These are phyloP conservation scores for Albophoma yamanashiensis DNA, from an alignment of 2,329 filamentous ascomycete species.

Conservation along the genomic window DNA sequence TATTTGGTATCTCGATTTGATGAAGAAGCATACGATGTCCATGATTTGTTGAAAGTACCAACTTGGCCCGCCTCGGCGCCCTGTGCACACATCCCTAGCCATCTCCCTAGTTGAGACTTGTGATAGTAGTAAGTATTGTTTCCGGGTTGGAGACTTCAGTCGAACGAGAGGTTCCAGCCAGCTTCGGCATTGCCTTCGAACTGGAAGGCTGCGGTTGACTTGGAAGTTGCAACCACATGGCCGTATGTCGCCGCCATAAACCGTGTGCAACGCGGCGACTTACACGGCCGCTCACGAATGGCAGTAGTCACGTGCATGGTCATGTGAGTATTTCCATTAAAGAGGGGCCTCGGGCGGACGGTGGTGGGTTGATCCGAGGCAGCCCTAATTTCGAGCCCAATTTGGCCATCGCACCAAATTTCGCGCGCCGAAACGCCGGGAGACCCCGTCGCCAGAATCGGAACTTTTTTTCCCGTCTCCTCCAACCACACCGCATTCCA, in stretches of 20 bases:
- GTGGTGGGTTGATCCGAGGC: constrained; percentile 9
- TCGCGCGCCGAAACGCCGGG: constrained; percentile 5
- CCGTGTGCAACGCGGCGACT: too few species aligned
- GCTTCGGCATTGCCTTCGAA: too few species aligned
- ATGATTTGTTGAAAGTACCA: too few species aligned
- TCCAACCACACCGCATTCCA: constrained; percentile 6
- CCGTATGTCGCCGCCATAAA: too few species aligned
- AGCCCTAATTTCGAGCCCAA: constrained; percentile 22
- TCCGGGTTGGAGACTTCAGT: too few species aligned
- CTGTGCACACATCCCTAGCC: too few species aligned
- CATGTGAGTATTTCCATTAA: not conserved
- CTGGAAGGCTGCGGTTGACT: too few species aligned
- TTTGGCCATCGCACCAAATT: constrained; percentile 16
- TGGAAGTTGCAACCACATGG: too few species aligned
- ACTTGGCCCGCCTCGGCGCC: too few species aligned
- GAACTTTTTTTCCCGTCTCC: constrained; percentile 4
- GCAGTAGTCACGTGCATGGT: not conserved
- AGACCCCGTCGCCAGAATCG: not conserved
- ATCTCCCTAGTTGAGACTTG: too few species aligned
- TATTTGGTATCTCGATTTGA: not conserved
- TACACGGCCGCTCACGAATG: not conserved
- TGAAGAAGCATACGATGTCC: not conserved
- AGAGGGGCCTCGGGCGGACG: not conserved
- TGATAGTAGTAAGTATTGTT: too few species aligned
- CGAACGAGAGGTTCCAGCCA: too few species aligned